A percentile compares a stretch with the other conserved stretches of the same genome.
These are phyloP conservation scores for Mortierella sp. DNA, from an alignment of 371 early-diverging fungal genomes.

Conservation along the genomic window DNA sequence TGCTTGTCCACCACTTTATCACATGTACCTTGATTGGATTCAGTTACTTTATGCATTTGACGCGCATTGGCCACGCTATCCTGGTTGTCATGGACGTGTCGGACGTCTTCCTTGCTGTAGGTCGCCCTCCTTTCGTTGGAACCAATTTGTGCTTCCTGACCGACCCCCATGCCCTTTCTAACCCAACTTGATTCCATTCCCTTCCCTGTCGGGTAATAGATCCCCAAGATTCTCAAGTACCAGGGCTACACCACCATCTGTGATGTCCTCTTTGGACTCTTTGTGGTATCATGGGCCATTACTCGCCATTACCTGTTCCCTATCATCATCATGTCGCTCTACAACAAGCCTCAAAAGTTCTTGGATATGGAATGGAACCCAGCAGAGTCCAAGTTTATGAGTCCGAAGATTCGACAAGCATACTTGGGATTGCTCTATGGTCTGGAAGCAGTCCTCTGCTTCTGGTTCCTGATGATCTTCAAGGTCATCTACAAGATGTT, in stretches of 20 bases:
- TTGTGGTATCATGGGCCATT: conserved; percentile 81
- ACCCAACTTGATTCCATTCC: too few relatives aligned
- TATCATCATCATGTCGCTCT: conserved; percentile 65
- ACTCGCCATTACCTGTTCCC: conserved; percentile 80
- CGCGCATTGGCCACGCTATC: conserved; percentile 83
- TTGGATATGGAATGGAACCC: conserved; percentile 75
- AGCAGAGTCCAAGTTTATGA: conserved; percentile 66
- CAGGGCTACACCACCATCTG: conserved; percentile 66
- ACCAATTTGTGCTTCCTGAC: too few relatives aligned
- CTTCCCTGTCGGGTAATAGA: too few relatives aligned
- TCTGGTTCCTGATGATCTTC: conserved; percentile 85
- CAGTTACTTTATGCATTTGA: conserved; percentile 78
- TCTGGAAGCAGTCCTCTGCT: conserved; percentile 76
- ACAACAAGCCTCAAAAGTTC: conserved; percentile 61
- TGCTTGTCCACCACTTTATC: conserved; percentile 84
- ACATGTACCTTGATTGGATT: conserved; percentile 73
- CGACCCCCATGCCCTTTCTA: too few relatives aligned
- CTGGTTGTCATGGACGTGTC: conserved; percentile 85
- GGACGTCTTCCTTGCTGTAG: conserved; percentile 82
- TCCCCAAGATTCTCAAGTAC: conserved; percentile 83
- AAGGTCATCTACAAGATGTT: conserved; percentile 73
- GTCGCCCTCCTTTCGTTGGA: conserved; percentile 19
- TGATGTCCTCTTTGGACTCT: conserved; percentile 79
- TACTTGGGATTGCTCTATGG: conserved; percentile 69
- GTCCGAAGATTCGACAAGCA: conserved; percentile 60